Evolutionary conservation across 148 eudicot species (phyloP), one percentile per base, ranked within the genome.

Genomic region (Rhododendron henanense): DNA sequence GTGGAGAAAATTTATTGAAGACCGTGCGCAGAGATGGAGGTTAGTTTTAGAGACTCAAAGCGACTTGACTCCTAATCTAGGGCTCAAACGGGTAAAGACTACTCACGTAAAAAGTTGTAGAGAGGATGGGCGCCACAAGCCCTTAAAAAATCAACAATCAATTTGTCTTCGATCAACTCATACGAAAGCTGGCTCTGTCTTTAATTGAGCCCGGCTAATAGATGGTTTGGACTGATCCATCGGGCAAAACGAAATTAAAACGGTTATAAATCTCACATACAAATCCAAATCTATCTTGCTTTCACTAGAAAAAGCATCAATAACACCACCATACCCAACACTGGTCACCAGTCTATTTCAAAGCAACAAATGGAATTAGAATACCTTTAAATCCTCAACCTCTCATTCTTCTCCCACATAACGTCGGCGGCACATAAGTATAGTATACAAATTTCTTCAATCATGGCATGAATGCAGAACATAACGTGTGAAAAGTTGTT

Each of bases 1-100:
- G 0, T 0, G 2, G 0, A 47, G 0, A 47, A 47, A 47, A 9
- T 2, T 47, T 47, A 47, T 9, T 2, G 11, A 10, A 1, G 10
- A 7, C 1, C 48, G 2, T 45, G 48, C 10, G 0, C 0, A 45
- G 48, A 45, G 0, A 47, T 47, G 9, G 2, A 0, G 2, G 2
- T 51, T 51, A 51, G 15, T 51, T 51, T 51, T 13, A 13, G 16
- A 51, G 55, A 13, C 28, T 0, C 28, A 28, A 28, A 28, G 10
- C 1, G 55, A 51, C 51, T 48, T 48, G 13, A 48, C 21, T 15
- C 21, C 21, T 55, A 1, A 19, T 14, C 18, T 53, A 51, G 61
- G 19, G 61, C 21, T 55, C 61, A 55, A 15, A 55, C 6, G 61
- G 61, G 2, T 16, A 55, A 15, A 16, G 19, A 55, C 61, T 3